phyloP scores from a whole-genome alignment of 108 stramenopile species.

The Nitzschia sp. region DNA sequence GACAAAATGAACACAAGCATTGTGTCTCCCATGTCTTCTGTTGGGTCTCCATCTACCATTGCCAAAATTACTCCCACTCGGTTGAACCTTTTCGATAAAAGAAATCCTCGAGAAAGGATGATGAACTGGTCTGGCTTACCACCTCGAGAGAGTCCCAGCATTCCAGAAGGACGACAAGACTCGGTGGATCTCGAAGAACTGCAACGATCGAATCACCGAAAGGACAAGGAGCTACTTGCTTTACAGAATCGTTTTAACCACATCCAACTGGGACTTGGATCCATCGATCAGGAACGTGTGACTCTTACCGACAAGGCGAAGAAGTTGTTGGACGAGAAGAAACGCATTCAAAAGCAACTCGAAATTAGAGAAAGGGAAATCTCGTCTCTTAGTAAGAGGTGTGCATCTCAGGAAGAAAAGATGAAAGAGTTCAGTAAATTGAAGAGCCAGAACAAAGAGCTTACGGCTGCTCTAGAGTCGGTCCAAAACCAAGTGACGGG shows the following conservation, averaged over 20 bases:
- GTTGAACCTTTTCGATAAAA: conserved; percentile 12
- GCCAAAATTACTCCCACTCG: conserved; percentile 23
- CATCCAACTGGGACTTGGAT: conserved; percentile 35
- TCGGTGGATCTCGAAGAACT: conserved; percentile 1
- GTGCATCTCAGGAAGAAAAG: conserved; percentile 44
- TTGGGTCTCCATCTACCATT: conserved; percentile 8
- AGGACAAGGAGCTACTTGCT: conserved; percentile 21
- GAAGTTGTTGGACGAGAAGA: conserved; percentile 42
- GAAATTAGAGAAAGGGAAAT: conserved; percentile 47
- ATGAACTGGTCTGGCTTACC: background rate
- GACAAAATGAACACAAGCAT: conserved; percentile 15
- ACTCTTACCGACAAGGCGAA: conserved; percentile 22
- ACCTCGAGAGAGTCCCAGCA: background rate
- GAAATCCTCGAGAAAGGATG: background rate
- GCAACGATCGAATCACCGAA: conserved; percentile 7
- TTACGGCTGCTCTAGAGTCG: conserved; percentile 14
- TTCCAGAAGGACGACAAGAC: conserved; percentile 12
- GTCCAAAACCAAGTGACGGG: conserved; percentile 5
- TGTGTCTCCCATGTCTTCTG: conserved; percentile 11
- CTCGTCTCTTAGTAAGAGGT: conserved; percentile 39
- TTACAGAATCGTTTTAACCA: conserved; percentile 35
- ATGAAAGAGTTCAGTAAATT: conserved; percentile 38
- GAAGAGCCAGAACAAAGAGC: conserved; percentile 20
- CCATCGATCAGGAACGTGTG: conserved; percentile 44
- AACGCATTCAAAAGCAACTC: conserved; percentile 35